These are phyloP conservation scores for Entelexis paramagnoliae DNA, from an alignment of 1,139 yeast genomes.

Conservation along the genomic window DNA sequence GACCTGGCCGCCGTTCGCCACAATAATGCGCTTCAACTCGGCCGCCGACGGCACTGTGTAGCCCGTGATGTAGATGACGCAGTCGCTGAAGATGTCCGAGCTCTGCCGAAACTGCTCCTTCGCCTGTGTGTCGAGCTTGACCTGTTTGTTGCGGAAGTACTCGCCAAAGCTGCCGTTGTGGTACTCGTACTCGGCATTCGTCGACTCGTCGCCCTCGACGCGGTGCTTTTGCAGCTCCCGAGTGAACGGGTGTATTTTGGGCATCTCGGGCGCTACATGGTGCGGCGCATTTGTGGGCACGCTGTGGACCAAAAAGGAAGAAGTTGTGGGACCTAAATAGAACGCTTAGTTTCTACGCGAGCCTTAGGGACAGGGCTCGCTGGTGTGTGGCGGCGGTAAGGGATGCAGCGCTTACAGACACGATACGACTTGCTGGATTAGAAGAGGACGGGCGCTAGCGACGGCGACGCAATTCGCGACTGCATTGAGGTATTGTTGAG, in stretches of 20 bases:
- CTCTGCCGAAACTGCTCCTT: constrained; percentile 22
- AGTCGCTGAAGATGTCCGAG: constrained; percentile 46
- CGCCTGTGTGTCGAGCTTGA: constrained; percentile 59
- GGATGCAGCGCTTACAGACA: too few species aligned
- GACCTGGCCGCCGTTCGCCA: constrained; percentile 71
- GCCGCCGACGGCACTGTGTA: constrained; percentile 68
- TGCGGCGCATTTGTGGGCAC: not conserved
- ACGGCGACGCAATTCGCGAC: too few species aligned
- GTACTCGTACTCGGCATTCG: constrained; percentile 17
- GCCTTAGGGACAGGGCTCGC: too few species aligned
- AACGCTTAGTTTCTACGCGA: too few species aligned
- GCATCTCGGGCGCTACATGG: not conserved
- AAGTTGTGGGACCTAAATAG: too few species aligned
- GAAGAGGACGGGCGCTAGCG: not conserved
- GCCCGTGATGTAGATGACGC: constrained; percentile 72
- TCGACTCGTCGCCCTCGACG: constrained; percentile 16
- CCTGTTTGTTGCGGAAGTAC: constrained; percentile 57
- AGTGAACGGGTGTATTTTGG: constrained; percentile 17
- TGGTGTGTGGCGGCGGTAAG: too few species aligned
- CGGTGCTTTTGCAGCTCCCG: constrained; percentile 18
- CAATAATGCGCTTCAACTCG: constrained; percentile 60
- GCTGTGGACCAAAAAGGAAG: too few species aligned
- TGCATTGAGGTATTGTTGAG: not conserved
- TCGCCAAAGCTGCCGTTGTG: constrained; percentile 61
- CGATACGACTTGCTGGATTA: not conserved